Percentiles rank a stretch among this genome's conserved stretches.
Conservation (phyloP, 75 land plant species). For the Isoetes taiwanensis region DNA sequence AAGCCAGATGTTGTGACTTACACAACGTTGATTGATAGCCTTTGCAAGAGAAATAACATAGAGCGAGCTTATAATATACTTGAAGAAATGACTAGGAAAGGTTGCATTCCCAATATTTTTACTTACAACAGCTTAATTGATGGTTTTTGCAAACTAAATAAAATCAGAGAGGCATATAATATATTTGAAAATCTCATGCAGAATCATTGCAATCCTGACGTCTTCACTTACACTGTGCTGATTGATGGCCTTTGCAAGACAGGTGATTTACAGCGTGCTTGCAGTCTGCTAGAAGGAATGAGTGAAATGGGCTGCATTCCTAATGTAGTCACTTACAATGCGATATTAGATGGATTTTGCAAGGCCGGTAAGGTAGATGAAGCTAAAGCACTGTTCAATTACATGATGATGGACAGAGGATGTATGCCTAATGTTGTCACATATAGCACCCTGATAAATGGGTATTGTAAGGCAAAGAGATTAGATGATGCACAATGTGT, state of each 20-base stretch:
- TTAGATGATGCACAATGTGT: conserved; percentile 30
- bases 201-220: conserved; percentile 27
- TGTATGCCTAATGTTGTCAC: conserved; percentile 36
- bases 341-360: conserved; percentile 46
- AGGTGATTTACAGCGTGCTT: conserved; percentile 31
- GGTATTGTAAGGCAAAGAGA: conserved; percentile 29
- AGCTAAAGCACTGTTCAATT: conserved; percentile 32
- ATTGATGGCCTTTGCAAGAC: conserved; percentile 56
- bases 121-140: conserved; percentile 34
- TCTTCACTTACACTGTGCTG: conserved; percentile 31
- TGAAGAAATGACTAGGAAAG: conserved; percentile 19
- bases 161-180: conserved; percentile 42
- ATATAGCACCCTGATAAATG: conserved; percentile 41
- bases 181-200: conserved; percentile 31
- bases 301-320: conserved; percentile 21
- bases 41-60: conserved; percentile 32
- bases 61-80: conserved; percentile 26
- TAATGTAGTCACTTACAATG: conserved; percentile 39
- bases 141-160: conserved; percentile 39
- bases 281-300: conserved; percentile 27
- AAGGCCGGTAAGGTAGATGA: conserved; percentile 16
- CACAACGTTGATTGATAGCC: conserved; percentile 17
- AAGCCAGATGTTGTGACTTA: not conserved
- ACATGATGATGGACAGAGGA: conserved; percentile 35
- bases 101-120: conserved; percentile 23